A percentile compares a stretch with the other conserved stretches of the same genome.
Conservation (phyloP, 2,329 filamentous ascomycete genomes). For the Xylariaceae sp. region DNA sequence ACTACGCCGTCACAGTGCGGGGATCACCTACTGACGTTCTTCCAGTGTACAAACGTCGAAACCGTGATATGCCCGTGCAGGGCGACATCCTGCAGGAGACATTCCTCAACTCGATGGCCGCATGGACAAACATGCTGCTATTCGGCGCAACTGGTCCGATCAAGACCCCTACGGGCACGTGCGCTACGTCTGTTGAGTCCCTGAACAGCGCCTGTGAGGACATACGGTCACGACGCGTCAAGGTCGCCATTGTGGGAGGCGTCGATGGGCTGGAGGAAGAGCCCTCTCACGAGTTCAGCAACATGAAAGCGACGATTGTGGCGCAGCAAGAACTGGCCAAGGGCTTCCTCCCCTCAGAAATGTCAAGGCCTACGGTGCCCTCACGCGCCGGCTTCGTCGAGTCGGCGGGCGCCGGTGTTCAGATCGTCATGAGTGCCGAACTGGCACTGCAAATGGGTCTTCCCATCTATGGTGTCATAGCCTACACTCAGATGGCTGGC, state of each 20-base stretch:
- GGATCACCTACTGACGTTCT: no score
- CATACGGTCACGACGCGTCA: conserved; percentile 96
- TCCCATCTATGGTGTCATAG: conserved; percentile 94
- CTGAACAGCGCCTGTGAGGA: conserved; percentile 98
- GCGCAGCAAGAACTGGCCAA: conserved; percentile 94
- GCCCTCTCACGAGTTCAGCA: conserved; percentile 98
- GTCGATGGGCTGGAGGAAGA: conserved; percentile 99
- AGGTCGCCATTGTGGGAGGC: conserved; percentile 94
- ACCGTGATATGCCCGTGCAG: conserved; percentile 92
- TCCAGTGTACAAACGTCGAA: conserved; percentile 99
- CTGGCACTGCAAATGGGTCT: conserved; percentile 98
- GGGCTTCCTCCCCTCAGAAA: conserved; percentile 90
- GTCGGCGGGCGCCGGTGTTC: conserved; percentile 95
- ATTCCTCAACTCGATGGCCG: conserved; percentile 99
- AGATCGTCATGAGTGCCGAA: conserved; percentile 96
- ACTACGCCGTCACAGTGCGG: no score
- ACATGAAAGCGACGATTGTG: conserved; percentile 99
- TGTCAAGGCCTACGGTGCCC: conserved; percentile 96
- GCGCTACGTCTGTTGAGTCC: conserved; percentile 94
- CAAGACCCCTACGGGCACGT: conserved; percentile 97
- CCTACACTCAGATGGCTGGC: conserved; percentile 87
- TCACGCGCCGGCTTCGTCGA: conserved; percentile 99
- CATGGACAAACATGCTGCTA: conserved; percentile 99
- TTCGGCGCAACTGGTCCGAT: conserved; percentile 96
- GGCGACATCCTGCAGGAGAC: conserved; percentile 99